Evolutionary conservation across 2,329 filamentous ascomycete genomes (phyloP), one percentile per base, ranked within the genome.

Genomic region (Colletotrichum chrysophilum): DNA sequence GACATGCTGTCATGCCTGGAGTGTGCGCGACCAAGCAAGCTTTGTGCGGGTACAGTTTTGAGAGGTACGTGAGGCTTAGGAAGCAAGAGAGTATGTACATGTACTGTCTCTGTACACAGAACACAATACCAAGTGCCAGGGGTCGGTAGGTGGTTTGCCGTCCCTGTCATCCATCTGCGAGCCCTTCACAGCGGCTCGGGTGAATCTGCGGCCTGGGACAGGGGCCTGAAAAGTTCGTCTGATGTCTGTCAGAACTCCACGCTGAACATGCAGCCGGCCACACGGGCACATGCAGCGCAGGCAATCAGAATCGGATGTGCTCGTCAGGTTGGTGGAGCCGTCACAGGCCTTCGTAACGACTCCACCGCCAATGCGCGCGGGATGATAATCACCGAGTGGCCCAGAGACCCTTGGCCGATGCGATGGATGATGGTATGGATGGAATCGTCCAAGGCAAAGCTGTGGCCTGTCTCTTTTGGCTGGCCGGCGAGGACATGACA

Each of bases 281-380:
- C 43, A 67, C 32, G 71, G 36, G 43, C 64, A 68, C 43, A 67
- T 64, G 32, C 70, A 26, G 34, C 62, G 43, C 70, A 68, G 30
- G 26, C 72, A 28, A 56, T 64, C 69, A 64, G 69, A 75, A 43
- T 62, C 69, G 72, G 73, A 75, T 73, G 73, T 70, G 70, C 60
- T 73, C 64, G 73, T 73, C 73, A 75, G 70, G 74, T 70, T 65
- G 74, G 74, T 74, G 74, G 71, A 68, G 71, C 71, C 66, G 66
- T 55, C 58, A 60, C 74, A 74, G 60, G 65, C 58, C 60, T 66
- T 74, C 74, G 74, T 74, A 69, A 74, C 74, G 36, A 74, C 71
- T 48, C 73, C 73, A 68, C 73, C 58, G 55, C 73, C 73, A 68
- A 75, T 73, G 73, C 70, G 73, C 28, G 62, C 73, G 73, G 73